Evolutionary conservation across 208 protist species (phyloP).

Genomic region (Crithidia acanthocephali): DNA sequence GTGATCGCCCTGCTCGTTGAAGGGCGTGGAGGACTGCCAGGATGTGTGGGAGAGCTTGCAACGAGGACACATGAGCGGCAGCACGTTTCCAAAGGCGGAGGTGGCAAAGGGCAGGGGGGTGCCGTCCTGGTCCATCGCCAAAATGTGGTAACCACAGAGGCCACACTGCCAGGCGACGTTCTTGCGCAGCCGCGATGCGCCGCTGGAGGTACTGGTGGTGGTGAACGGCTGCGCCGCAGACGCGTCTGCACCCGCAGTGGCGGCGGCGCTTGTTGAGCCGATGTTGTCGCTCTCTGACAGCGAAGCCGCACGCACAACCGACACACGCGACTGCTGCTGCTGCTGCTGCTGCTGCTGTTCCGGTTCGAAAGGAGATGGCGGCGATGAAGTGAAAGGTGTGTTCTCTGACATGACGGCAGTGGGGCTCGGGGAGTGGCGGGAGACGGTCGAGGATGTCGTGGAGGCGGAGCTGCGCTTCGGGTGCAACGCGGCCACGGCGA

Average conservation of each 20-base stretch:
- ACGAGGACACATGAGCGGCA: conserved; percentile 80
- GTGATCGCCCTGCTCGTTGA: conserved; percentile 76
- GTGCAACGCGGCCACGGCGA: conserved; percentile 7
- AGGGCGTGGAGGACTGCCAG: conserved; percentile 71
- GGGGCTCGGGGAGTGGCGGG: not conserved
- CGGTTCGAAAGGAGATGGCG: not conserved
- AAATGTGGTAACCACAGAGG: conserved; percentile 79
- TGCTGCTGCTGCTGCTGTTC: not conserved
- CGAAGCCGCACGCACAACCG: not conserved
- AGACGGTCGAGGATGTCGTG: not conserved
- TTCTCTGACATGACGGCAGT: not conserved
- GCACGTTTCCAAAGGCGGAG: conserved; percentile 67
- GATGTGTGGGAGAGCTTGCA: conserved; percentile 75
- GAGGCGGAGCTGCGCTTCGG: not conserved
- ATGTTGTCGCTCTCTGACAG: not conserved
- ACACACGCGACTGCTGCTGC: conserved; percentile 3
- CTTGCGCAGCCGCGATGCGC: conserved; percentile 18
- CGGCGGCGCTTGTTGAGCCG: not conserved
- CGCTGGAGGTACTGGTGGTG: not conserved
- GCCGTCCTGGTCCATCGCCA: conserved; percentile 85
- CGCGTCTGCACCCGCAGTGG: not conserved
- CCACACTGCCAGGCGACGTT: conserved; percentile 82
- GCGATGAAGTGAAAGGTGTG: not conserved
- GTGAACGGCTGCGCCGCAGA: not conserved
- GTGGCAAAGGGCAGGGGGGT: conserved; percentile 62